phyloP scores from a whole-genome alignment of 106 monocot genomes.

The Alisma plantagoaquatica region DNA sequence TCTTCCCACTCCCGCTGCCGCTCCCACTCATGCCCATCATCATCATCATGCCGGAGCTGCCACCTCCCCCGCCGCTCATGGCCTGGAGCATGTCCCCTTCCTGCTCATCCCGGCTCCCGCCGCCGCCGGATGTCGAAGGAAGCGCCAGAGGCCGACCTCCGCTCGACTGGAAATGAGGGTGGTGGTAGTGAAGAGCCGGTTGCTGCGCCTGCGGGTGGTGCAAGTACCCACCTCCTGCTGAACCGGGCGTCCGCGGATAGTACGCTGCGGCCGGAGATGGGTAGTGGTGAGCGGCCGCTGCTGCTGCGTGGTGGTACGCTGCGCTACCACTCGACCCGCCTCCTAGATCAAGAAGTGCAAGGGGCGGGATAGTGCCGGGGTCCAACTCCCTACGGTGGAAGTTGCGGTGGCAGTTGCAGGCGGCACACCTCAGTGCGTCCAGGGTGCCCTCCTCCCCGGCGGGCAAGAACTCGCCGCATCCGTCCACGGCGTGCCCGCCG shows the following conservation, averaged over 20 bases:
- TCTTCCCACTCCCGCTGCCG: slow-evolving; percentile 33
- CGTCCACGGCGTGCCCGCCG: slow-evolving; percentile 92
- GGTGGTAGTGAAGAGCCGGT: too few relatives aligned
- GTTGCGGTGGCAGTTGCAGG: slow-evolving; percentile 93
- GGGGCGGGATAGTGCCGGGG: not conserved
- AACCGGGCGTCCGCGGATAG: slow-evolving; percentile 65
- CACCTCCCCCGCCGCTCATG: slow-evolving; percentile 19
- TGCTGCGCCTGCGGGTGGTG: slow-evolving; percentile 14
- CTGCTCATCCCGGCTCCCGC: slow-evolving; percentile 53
- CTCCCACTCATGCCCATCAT: too few relatives aligned
- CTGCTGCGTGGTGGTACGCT: not conserved
- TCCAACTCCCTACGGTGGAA: slow-evolving; percentile 84
- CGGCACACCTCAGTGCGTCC: slow-evolving; percentile 84
- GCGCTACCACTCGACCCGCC: too few relatives aligned
- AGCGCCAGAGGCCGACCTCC: slow-evolving; percentile 58
- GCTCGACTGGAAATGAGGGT: too few relatives aligned
- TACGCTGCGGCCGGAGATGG: slow-evolving; percentile 48
- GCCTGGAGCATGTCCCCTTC: slow-evolving; percentile 51
- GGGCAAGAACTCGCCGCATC: slow-evolving; percentile 87
- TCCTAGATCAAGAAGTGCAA: too few relatives aligned
- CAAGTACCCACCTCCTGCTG: slow-evolving; percentile 38
- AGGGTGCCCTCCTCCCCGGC: slow-evolving; percentile 73
- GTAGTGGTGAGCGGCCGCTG: slow-evolving; percentile 5
- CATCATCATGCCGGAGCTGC: too few relatives aligned
- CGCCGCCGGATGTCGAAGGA: slow-evolving; percentile 64